Conservation (phyloP, 1,284 basidiomycete genomes). For the Xanthoconium separans region DNA sequence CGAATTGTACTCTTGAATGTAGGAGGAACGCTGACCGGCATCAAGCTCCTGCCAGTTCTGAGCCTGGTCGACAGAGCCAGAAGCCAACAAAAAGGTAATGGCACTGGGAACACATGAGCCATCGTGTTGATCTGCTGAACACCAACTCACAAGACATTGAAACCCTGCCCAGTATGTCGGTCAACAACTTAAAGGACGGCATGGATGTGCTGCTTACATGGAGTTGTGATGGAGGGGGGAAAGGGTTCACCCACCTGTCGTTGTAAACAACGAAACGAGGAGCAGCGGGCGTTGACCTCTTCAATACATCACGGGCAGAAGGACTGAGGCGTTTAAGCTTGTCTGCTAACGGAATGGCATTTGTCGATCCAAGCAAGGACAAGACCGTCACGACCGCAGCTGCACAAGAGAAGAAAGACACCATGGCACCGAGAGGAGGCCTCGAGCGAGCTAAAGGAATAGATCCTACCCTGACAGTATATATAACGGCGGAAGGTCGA, state of each 20-base stretch:
- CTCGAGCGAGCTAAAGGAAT: slow-evolving; percentile 3
- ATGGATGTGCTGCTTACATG: slow-evolving; percentile 29
- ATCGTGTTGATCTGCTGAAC: neutral
- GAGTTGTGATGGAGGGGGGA: slow-evolving; percentile 42
- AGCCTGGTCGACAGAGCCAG: slow-evolving; percentile 54
- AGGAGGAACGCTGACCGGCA: slow-evolving; percentile 39
- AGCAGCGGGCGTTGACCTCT: slow-evolving; percentile 42
- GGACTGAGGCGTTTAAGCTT: slow-evolving; percentile 21
- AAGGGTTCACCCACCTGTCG: slow-evolving; percentile 42
- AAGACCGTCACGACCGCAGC: slow-evolving; percentile 5
- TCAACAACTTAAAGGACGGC: slow-evolving; percentile 2
- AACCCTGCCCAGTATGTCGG: slow-evolving; percentile 30
- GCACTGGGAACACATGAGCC: slow-evolving; percentile 31
- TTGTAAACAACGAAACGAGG: slow-evolving; percentile 54
- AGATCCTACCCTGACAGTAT: slow-evolving; percentile 6
- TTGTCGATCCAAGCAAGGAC: slow-evolving; percentile 11
- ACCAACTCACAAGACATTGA: slow-evolving; percentile 39
- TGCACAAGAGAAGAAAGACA: slow-evolving; percentile 17
- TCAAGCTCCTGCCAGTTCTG: slow-evolving; percentile 43
- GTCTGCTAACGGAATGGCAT: slow-evolving; percentile 19
- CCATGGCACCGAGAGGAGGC: slow-evolving; percentile 14
- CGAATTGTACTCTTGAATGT: slow-evolving; percentile 49
- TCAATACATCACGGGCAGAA: slow-evolving; percentile 39
- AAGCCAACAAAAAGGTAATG: slow-evolving; percentile 48
- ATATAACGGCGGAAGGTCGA: slow-evolving; percentile 14